Conservation (phyloP, 352 stramenopile species). For the Phytopythium boreale region DNA sequence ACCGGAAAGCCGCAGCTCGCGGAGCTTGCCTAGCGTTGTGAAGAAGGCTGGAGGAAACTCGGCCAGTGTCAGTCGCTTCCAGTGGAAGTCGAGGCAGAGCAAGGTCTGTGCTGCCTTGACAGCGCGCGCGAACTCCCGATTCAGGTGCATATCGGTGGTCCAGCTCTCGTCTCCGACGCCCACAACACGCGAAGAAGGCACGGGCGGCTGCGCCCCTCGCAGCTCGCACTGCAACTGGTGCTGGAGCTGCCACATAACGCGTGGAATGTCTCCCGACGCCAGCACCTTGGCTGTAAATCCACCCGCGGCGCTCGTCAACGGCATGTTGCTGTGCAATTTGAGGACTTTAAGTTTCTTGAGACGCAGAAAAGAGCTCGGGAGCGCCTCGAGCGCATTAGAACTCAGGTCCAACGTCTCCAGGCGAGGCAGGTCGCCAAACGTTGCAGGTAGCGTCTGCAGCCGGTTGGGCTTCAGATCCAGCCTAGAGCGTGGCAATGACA, state of each 20-base stretch:
- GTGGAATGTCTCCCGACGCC: conserved; percentile 33
- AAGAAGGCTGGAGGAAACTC: conserved; percentile 54
- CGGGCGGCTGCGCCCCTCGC: conserved; percentile 25
- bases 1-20: conserved; percentile 60
- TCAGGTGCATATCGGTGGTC: conserved; percentile 69
- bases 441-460: conserved; percentile 35
- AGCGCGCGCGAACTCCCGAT: conserved; percentile 44
- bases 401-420: conserved; percentile 52
- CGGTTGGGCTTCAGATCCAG: conserved; percentile 78
- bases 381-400: conserved; percentile 46
- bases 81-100: conserved; percentile 59
- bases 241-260: conserved; percentile 53
- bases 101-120: conserved; percentile 36
- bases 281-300: conserved; percentile 42
- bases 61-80: conserved; percentile 46
- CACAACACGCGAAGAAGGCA: conserved; percentile 30
- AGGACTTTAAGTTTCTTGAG: conserved; percentile 46
- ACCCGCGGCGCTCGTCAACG: conserved; percentile 19
- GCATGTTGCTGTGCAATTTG: conserved; percentile 45
- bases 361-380: conserved; percentile 48
- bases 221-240: conserved; percentile 46
- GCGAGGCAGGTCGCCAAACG: conserved; percentile 40
- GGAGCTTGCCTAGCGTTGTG: conserved; percentile 28
- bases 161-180: conserved; percentile 53
- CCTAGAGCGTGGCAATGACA: not conserved